Conservation (phyloP, 1,139 yeast genomes). For the Saccharomyces pastorianus region DNA sequence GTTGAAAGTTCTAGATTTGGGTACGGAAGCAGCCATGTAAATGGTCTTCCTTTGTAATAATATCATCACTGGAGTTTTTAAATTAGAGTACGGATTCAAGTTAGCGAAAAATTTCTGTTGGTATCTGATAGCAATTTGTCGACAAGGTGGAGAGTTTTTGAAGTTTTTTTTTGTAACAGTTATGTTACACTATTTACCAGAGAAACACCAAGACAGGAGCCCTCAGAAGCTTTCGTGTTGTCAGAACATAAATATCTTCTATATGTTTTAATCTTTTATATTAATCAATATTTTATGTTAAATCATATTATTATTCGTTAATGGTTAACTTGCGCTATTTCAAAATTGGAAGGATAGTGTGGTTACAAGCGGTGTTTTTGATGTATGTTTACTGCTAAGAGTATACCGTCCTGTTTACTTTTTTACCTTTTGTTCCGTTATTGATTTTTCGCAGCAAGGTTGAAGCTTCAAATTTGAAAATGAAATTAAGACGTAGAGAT, state of each 20-base stretch:
- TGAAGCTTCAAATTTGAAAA: too few relatives aligned
- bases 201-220: neutral
- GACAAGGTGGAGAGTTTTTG: neutral
- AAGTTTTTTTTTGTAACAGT: neutral
- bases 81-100: neutral
- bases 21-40: neutral
- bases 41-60: neutral
- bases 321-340: neutral
- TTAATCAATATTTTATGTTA: neutral
- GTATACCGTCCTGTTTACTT: neutral
- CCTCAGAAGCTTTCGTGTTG: neutral
- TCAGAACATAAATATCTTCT: neutral
- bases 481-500: too few relatives aligned
- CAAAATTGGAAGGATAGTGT: conserved; percentile 3
- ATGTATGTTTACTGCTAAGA: too few relatives aligned
- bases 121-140: neutral
- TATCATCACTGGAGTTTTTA: neutral
- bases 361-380: neutral
- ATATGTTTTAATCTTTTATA: neutral
- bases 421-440: neutral
- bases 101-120: neutral
- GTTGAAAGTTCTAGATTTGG: neutral
- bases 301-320: neutral
- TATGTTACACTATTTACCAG: neutral
- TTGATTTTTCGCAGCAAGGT: too few relatives aligned